Percentiles rank a stretch among this genome's conserved stretches.
phyloP scores from a whole-genome alignment of 2,329 filamentous ascomycete genomes.

The Penicillium sp. region DNA sequence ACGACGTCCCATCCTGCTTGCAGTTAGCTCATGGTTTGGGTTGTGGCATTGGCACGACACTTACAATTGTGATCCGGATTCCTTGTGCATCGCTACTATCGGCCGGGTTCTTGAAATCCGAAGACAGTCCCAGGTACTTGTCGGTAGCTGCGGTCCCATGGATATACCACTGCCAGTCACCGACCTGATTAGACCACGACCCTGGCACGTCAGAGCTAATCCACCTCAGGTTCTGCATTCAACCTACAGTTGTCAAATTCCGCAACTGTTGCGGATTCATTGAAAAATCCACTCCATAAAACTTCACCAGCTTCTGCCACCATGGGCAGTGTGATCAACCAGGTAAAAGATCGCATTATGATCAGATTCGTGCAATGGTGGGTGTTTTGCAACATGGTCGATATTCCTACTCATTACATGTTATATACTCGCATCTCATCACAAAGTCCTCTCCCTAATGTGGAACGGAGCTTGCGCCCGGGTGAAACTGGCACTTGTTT shows the following conservation, averaged over 20 bases:
- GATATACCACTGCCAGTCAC: slow-evolving; percentile 75
- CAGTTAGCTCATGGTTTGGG: not conserved
- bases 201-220: slow-evolving; percentile 33
- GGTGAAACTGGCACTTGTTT: not conserved
- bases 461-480: not conserved
- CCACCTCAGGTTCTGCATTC: fast-evolving
- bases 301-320: slow-evolving; percentile 22
- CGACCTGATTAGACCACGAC: slow-evolving; percentile 69
- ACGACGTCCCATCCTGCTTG: slow-evolving; percentile 45
- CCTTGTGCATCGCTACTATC: slow-evolving; percentile 65
- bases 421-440: not conserved
- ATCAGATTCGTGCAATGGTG: not conserved
- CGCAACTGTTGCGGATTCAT: slow-evolving; percentile 22
- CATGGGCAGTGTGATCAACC: slow-evolving; percentile 5
- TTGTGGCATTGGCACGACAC: slow-evolving; percentile 38
- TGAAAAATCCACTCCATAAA: slow-evolving; percentile 32
- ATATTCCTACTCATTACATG: not conserved
- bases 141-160: slow-evolving; percentile 58
- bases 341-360: slow-evolving; percentile 3
- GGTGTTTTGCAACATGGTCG: no score
- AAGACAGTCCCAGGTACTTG: slow-evolving; percentile 64
- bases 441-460: not conserved
- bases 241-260: slow-evolving; percentile 29
- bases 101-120: slow-evolving; percentile 65
- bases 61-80: slow-evolving; percentile 66